phyloP scores from a whole-genome alignment of 257 asterid genomes.

The Anisodus tanguticus region DNA sequence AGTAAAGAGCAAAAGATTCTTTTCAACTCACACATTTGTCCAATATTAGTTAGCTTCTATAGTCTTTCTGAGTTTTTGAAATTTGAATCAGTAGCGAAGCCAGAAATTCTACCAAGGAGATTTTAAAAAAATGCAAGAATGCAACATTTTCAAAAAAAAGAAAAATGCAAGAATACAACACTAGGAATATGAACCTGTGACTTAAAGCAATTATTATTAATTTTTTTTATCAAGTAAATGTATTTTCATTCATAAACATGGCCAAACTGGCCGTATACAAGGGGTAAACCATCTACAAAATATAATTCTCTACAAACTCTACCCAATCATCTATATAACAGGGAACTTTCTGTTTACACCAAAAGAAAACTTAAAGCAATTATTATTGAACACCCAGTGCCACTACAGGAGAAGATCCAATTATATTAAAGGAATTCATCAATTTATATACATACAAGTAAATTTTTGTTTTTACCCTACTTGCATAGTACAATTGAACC shows the following conservation, averaged over 20 bases:
- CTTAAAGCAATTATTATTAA: no score
- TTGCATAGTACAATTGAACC: neutral
- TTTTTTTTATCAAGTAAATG: no score
- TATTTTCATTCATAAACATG: no score
- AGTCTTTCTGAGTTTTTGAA: neutral
- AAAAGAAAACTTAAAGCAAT: no score
- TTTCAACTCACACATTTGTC: constrained; percentile 15
- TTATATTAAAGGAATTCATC: neutral
- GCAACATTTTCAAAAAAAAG: neutral
- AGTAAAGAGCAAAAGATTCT: constrained; percentile 10
- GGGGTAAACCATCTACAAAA: no score
- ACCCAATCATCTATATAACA: no score
- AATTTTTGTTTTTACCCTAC: neutral
- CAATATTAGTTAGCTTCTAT: constrained; percentile 11
- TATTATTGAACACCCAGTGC: no score
- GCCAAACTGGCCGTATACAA: no score
- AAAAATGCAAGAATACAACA: neutral
- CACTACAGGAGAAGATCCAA: no score
- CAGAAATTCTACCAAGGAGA: neutral
- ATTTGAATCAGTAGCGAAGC: constrained; percentile 11
- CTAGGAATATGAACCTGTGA: neutral
- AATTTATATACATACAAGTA: neutral
- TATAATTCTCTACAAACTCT: no score
- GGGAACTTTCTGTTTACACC: no score
- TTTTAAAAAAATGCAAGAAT: neutral